Evolutionary conservation across 495 filamentous ascomycete species (phyloP), one percentile per base, ranked within the genome.

Genomic region (Penicillium pancosmium): DNA sequence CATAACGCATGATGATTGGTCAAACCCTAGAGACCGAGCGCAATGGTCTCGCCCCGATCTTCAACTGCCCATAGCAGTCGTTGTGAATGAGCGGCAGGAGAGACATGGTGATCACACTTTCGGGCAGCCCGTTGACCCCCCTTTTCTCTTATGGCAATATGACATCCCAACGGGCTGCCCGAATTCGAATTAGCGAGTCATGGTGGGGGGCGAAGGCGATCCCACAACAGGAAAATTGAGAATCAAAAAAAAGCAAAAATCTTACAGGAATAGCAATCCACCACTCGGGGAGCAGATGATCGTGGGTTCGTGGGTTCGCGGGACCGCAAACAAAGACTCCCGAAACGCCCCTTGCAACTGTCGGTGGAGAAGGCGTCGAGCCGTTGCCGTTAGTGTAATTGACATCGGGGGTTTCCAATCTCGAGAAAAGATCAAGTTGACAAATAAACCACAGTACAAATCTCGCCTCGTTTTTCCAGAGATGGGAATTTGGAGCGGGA

Each of bases 321-420:
- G 44, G 55, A 44, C 36, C 47, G 50, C 61, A 63, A 63, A 55
- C 60, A 54, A 56, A 59, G 52, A 51, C 34, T 57, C 27, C 46
- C 11, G 18, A 55, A 23, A 38, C 56, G 38, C 61, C 57, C 57
- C 57, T 64, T 64, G 43, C 62, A 50, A 60, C 27, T 5, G 23
- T 21, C 34, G 53, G 56, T 53, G 50, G 57, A 56, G 53, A 46
- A 51, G 46, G 57, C 50, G 50, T 56, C 18, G 27, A 48, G 57
- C 54, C 50, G 62, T 60, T 57, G 35, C 38, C 18, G 18, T 49
- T 59, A 56, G 54, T 51, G 11, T 25, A 3, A 47, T 49, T 56
- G 18, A n/a, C 36, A 49, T 59, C 50, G 40, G 51, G 33, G 46
- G 46, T 11, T 23, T 48, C 23, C 46, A 48, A 48, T 48, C 31